Base-by-base conservation (phyloP, 2,329 filamentous ascomycete genomes). In the Polychaeton citri region DNA sequence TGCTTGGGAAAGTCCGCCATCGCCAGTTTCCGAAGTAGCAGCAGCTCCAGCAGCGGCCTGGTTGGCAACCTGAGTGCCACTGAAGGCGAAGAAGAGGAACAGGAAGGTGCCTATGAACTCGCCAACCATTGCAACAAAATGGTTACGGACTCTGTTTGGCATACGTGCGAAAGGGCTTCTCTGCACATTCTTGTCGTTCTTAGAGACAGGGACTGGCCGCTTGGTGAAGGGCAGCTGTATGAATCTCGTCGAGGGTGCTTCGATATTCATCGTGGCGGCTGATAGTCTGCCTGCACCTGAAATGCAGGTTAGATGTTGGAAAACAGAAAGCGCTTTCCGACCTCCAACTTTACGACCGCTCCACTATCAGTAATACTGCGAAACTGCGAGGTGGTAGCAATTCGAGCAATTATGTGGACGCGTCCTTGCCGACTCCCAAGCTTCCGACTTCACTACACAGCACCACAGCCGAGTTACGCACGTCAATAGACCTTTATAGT, bases 51-150 rank as follows among this genome's bases (percentile, higher is more conserved):
- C 33, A 10, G 48, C 49, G 16, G 53, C 47, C 13, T 55, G 49
- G 39, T 64, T 64, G 47, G 60, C 61, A 38, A 59, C 55, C 31
- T 57, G 55, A 5, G 61, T 62, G 18, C 48, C 59, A 7, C 49
- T 44, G 39, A 63, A 58, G 33, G 53, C 53, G 44, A 62, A 59
- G 50, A 60, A 62, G 16, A 67, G 51, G 46, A 59, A 67, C 41
- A 66, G 55, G 43, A 65, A 63, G 0, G 62, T 64, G 31, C 63
- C 64, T 32, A 60, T 53, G 36, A 65, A 61, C 36, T 67, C 51
- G 36, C 64, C 65, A 13, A 63, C 38, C 54, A 63, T 62, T 37
- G 63, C 60, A 40, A 68, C 54, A 45, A 66, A 48, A 37, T 67
- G 52, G 46, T 65, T 61, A 39, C 57, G 53, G 26, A 50, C 33